Conservation (phyloP, 2,329 filamentous ascomycete genomes). For the Sphaerulina vaccinii region DNA sequence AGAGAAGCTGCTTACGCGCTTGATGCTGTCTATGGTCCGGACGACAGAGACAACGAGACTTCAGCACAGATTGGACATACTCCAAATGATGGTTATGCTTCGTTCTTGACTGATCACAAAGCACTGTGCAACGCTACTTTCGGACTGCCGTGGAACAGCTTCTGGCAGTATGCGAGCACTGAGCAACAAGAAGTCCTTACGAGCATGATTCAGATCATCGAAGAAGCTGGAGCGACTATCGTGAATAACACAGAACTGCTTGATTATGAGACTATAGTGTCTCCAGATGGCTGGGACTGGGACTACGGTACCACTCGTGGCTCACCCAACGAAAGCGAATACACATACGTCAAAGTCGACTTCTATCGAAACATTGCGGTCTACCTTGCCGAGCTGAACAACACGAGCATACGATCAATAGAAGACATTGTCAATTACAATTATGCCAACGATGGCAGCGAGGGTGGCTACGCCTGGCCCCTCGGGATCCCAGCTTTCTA, state of each 20-base stretch:
- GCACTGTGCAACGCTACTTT: constrained; percentile 63
- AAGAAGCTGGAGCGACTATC: constrained; percentile 63
- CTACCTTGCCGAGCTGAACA: constrained; percentile 63
- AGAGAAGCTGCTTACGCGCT: constrained; percentile 66
- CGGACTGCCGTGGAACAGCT: constrained; percentile 68
- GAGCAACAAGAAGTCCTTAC: constrained; percentile 58
- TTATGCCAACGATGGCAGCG: constrained; percentile 60
- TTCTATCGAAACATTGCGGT: constrained; percentile 65
- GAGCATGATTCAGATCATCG: constrained; percentile 52
- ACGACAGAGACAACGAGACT: constrained; percentile 66
- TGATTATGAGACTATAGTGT: constrained; percentile 60
- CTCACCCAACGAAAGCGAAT: constrained; percentile 70
- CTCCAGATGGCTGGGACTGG: constrained; percentile 71
- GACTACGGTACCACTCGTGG: constrained; percentile 50
- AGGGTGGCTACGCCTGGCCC: constrained; percentile 61
- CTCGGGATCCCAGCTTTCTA: constrained; percentile 61
- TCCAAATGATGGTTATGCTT: constrained; percentile 56
- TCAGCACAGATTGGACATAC: constrained; percentile 55
- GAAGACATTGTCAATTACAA: constrained; percentile 65
- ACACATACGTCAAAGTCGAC: constrained; percentile 69
- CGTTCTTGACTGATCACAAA: constrained; percentile 55
- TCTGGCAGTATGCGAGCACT: constrained; percentile 63
- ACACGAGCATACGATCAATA: constrained; percentile 59
- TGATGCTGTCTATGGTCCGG: constrained; percentile 66
- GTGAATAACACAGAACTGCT: constrained; percentile 70